phyloP scores from a whole-genome alignment of 2,329 filamentous ascomycete species.

The Ophiostoma sp. region DNA sequence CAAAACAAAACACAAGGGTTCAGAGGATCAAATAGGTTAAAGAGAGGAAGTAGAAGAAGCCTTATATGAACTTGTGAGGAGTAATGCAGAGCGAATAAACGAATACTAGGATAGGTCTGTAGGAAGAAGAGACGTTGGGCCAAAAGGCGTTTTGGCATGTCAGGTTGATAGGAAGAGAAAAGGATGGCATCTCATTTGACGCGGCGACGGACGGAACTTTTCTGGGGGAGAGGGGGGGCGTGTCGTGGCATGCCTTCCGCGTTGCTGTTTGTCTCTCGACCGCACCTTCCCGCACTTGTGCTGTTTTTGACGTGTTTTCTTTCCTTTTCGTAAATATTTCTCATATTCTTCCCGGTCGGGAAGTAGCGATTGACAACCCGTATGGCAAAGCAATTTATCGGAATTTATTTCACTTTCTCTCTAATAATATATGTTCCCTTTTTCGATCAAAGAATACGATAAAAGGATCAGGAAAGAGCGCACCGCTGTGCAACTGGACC shows the following conservation, averaged over 20 bases:
- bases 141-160: not conserved
- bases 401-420: not conserved
- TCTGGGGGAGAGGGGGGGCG: not conserved
- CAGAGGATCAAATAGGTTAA: not conserved
- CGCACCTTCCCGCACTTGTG: constrained; percentile 11
- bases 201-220: not conserved
- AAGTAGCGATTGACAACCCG: constrained; percentile 8
- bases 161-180: not conserved
- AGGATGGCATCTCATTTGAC: not conserved
- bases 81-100: not conserved
- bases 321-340: not conserved
- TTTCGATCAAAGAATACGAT: not conserved
- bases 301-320: not conserved
- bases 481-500: constrained; percentile 10
- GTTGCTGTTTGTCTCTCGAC: constrained; percentile 6
- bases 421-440: not conserved
- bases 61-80: not conserved
- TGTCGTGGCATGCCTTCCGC: constrained; percentile 12
- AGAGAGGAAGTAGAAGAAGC: not conserved
- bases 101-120: not conserved
- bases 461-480: not conserved
- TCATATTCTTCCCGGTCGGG: not conserved
- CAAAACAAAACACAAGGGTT: no score
- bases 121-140: not conserved
- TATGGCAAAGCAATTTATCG: not conserved